phyloP scores from a whole-genome alignment of 495 filamentous ascomycete genomes.

The Talaromyces borbonicus region DNA sequence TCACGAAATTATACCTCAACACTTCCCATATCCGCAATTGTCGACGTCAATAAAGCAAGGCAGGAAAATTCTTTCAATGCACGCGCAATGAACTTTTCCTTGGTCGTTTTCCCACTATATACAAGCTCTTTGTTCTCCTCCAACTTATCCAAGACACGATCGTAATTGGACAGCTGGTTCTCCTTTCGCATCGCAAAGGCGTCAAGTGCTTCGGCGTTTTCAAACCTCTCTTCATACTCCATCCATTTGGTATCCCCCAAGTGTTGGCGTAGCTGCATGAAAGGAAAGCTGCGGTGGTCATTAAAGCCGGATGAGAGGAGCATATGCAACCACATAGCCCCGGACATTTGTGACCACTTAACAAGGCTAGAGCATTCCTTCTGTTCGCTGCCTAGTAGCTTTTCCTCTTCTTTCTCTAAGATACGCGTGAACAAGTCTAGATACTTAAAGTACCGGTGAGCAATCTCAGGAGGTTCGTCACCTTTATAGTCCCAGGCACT shows the following conservation, averaged over 20 bases:
- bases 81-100: constrained; percentile 19
- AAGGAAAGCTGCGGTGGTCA: constrained; percentile 20
- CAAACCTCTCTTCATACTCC: constrained; percentile 13
- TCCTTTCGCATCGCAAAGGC: constrained; percentile 15
- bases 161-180: constrained; percentile 15
- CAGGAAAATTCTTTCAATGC: constrained; percentile 2
- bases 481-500: constrained; percentile 16
- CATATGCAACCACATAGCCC: constrained; percentile 28
- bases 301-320: constrained; percentile 23
- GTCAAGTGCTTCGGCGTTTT: constrained; percentile 12
- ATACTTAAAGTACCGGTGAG: constrained; percentile 20
- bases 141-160: constrained; percentile 20
- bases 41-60: background rate
- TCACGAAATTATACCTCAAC: too few relatives aligned
- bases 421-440: constrained; percentile 21
- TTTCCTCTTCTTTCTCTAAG: constrained; percentile 27
- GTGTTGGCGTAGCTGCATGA: constrained; percentile 20
- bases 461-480: constrained; percentile 15
- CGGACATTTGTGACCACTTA: constrained; percentile 18
- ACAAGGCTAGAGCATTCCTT: constrained; percentile 25
- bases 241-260: constrained; percentile 19
- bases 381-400: constrained; percentile 15
- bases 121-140: constrained; percentile 17
- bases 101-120: constrained; percentile 19
- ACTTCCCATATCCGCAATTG: too few relatives aligned